Percentiles rank a stretch among this genome's conserved stretches.
Evolutionary conservation across 1,284 basidiomycete genomes (phyloP).

Genomic region (Porodaedalea pini): DNA sequence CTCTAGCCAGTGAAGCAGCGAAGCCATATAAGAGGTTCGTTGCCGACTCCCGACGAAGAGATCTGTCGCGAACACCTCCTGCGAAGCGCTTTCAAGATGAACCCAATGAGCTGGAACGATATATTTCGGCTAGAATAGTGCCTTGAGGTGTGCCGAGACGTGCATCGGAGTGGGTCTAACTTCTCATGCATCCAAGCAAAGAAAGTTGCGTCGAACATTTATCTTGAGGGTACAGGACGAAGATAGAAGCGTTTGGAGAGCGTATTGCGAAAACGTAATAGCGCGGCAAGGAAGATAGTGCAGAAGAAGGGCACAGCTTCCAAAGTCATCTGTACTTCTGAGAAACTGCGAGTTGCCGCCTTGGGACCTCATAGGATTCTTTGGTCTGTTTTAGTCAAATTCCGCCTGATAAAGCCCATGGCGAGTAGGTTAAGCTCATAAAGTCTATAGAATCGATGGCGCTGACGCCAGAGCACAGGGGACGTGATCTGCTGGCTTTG

Average conservation of each 20-base stretch:
- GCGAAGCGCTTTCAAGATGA: background rate
- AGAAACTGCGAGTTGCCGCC: background rate
- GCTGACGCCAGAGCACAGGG: background rate
- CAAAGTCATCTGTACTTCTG: background rate
- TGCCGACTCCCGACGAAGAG: background rate
- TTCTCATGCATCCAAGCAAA: background rate
- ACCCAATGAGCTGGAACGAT: background rate
- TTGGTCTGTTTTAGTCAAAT: background rate
- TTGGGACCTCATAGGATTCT: no score
- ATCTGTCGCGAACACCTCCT: background rate
- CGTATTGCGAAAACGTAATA: constrained; percentile 8
- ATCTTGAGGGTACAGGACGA: background rate
- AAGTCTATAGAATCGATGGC: background rate
- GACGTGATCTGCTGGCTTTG: no score
- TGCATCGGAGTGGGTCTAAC: background rate
- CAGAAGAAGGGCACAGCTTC: background rate
- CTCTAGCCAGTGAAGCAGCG: background rate
- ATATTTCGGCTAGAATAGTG: background rate
- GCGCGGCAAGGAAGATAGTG: background rate
- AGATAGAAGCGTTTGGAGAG: background rate
- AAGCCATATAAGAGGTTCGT: background rate
- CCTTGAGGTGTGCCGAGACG: background rate
- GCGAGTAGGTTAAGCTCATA: background rate
- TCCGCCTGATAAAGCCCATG: background rate
- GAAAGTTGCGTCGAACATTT: background rate